Evolutionary conservation across 306 rosid genomes (phyloP), one percentile per base, ranked within the genome.

Genomic region (Prosopis cineraria): DNA sequence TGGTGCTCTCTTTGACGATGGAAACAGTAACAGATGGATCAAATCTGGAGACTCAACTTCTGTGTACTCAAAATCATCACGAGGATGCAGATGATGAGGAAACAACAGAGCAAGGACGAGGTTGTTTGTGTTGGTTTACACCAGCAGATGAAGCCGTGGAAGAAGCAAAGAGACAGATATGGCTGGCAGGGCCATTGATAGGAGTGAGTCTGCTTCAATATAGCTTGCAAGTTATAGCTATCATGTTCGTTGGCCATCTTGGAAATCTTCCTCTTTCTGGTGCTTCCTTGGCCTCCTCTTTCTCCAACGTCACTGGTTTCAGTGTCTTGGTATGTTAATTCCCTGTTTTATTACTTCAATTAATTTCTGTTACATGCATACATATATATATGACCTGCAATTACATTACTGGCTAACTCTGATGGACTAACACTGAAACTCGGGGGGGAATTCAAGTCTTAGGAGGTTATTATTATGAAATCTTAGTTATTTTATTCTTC

Each of bases 211-310:
- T 89, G 41, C 77, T 87, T 45, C 86, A 82, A 81, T 89, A 72
- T 39, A 81, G 85, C 66, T 62, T 89, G 40, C 90, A 81, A 59
- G 63, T 89, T 67, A 85, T 86, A 58, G 81, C 88, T 3, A 71
- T 85, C 22, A 89, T 89, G 91, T 89, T 71, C 40, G 88, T 84
- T 16, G 93, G 93, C 25, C 91, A 87, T 79, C 75, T 89, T 47
- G 93, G 91, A 7, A 69, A 85, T 45, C 44, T 89, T 1, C 84
- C 85, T n/a, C 87, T 87, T 34, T 80, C 93, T 6, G 87, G 91
- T 73, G 87, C 88, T 76, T 85, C 93, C 53, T 68, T 90, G 59
- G 91, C 79, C 1, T 63, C 71, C 80, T 89, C 89, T 50, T 85
- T 89, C 3, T 87, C 91, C 67, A 72, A 88, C 1, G 84, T 85